Conservation (phyloP, 768 basidiomycete species). For the Lactarius pseudohatsudake region DNA sequence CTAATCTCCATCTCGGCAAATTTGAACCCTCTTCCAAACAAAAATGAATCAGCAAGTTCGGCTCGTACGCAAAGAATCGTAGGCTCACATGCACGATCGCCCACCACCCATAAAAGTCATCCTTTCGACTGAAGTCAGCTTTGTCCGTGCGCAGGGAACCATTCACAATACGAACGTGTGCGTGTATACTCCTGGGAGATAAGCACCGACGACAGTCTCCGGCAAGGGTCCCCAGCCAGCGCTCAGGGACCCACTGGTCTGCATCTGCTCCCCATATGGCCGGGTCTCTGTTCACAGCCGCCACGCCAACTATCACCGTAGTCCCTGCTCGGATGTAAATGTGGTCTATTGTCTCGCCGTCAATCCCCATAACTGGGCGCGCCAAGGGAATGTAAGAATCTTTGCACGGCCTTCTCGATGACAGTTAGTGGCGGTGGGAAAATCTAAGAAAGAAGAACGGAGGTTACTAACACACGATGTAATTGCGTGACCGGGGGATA, state of each 20-base stretch:
- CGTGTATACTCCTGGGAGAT: slow-evolving; percentile 29
- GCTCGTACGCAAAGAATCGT: neutral
- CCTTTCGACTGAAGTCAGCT: slow-evolving; percentile 22
- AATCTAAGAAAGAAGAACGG: neutral
- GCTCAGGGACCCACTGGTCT: slow-evolving; percentile 29
- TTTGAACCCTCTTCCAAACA: slow-evolving; percentile 20
- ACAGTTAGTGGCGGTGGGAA: neutral
- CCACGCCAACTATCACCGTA: slow-evolving; percentile 21
- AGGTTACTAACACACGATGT: slow-evolving; percentile 24
- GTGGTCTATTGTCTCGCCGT: slow-evolving; percentile 12
- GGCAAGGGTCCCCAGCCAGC: slow-evolving; percentile 30
- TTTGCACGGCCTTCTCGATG: slow-evolving; percentile 15
- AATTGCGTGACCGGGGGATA: slow-evolving; percentile 25
- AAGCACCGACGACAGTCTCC: slow-evolving; percentile 25
- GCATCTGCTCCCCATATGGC: slow-evolving; percentile 29
- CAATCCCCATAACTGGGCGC: slow-evolving; percentile 12
- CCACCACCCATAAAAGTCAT: slow-evolving; percentile 37
- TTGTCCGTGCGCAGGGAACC: neutral
- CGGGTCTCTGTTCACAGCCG: slow-evolving; percentile 26
- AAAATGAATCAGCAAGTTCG: neutral
- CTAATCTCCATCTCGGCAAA: slow-evolving; percentile 30
- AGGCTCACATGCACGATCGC: slow-evolving; percentile 35
- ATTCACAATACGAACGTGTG: slow-evolving; percentile 14
- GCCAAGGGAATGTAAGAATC: slow-evolving; percentile 18
- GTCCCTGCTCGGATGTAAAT: slow-evolving; percentile 20